Percentiles rank a stretch among this genome's conserved stretches.
Evolutionary conservation across 1,284 basidiomycete species (phyloP).

Genomic region (Porodaedalea pini): DNA sequence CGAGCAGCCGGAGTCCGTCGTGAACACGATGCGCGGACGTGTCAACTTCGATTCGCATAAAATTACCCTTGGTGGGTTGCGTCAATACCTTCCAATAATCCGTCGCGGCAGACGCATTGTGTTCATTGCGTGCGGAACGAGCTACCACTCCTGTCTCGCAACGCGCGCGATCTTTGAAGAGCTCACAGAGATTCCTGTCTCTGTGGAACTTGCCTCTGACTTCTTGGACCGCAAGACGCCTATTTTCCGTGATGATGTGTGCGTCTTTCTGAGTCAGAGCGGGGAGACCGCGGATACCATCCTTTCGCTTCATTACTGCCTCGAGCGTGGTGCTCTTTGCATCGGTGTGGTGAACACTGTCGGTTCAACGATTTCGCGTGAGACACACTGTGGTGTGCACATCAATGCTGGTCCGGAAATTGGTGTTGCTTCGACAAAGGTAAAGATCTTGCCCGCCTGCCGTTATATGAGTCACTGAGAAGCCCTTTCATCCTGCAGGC

Average conservation of each 20-base stretch:
- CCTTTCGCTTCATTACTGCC: slow-evolving; percentile 92
- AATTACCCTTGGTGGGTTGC: slow-evolving; percentile 93
- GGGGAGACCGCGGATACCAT: slow-evolving; percentile 99
- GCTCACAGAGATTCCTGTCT: slow-evolving; percentile 97
- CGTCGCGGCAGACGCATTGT: slow-evolving; percentile 93
- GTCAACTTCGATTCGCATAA: slow-evolving; percentile 96
- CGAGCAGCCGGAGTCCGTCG: slow-evolving; percentile 99
- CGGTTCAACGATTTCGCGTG: slow-evolving; percentile 95
- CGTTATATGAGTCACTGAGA: not conserved
- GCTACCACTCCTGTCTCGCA: slow-evolving; percentile 96
- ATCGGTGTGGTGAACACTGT: slow-evolving; percentile 99
- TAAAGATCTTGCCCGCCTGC: slow-evolving; percentile 30
- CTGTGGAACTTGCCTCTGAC: slow-evolving; percentile 96
- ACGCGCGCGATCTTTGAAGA: slow-evolving; percentile 99
- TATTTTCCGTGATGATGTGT: slow-evolving; percentile 98
- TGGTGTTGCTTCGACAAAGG: slow-evolving; percentile 99
- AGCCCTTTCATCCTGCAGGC: slow-evolving; percentile 48
- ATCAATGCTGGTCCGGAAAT: slow-evolving; percentile 99
- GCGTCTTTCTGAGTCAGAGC: slow-evolving; percentile 95
- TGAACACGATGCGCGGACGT: slow-evolving; percentile 99
- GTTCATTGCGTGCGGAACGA: slow-evolving; percentile 97
- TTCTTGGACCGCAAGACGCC: slow-evolving; percentile 99
- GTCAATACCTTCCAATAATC: slow-evolving; percentile 94
- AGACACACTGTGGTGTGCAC: slow-evolving; percentile 99
- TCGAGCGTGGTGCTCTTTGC: slow-evolving; percentile 95